A percentile compares a stretch with the other conserved stretches of the same genome.
These are phyloP conservation scores for Rhynchosporium graminicola DNA, from an alignment of 2,329 filamentous ascomycete species.

Conservation along the genomic window DNA sequence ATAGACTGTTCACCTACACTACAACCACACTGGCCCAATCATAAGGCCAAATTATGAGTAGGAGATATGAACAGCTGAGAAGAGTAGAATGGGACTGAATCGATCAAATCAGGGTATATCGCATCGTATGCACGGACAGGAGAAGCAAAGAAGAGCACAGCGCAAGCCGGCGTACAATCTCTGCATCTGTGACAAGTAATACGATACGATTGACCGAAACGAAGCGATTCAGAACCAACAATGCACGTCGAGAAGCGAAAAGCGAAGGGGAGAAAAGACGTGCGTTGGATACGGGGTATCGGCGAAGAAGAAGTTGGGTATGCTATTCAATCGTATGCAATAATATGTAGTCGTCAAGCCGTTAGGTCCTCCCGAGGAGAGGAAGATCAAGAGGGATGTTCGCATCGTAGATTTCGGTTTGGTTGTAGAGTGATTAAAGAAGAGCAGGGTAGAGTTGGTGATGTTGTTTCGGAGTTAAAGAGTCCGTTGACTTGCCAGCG, in stretches of 20 bases:
- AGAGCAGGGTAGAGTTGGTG: background rate
- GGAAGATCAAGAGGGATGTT: conserved; percentile 30
- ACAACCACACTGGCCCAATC: background rate
- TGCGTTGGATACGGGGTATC: conserved; percentile 32
- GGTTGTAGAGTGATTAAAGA: background rate
- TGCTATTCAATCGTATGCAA: background rate
- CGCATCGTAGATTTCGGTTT: conserved; percentile 29
- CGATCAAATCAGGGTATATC: background rate
- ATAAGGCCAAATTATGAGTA: background rate
- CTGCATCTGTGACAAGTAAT: conserved; percentile 14
- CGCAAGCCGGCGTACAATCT: conserved; percentile 14
- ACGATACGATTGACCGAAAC: background rate
- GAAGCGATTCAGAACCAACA: conserved; percentile 2
- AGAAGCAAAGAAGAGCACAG: conserved; percentile 24
- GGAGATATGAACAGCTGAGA: background rate
- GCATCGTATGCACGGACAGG: background rate
- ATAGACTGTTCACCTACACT: background rate
- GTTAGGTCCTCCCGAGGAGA: conserved; percentile 24
- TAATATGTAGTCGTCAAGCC: conserved; percentile 29
- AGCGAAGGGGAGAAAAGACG: conserved; percentile 13
- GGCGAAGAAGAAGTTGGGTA: conserved; percentile 25
- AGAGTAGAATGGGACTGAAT: conserved; percentile 6
- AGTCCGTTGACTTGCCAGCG: background rate
- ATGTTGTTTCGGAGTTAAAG: background rate
- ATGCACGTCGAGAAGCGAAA: conserved; percentile 23